These are phyloP conservation scores for Cystofilobasidium bisporidii DNA, from an alignment of 768 basidiomycete genomes.

Conservation along the genomic window DNA sequence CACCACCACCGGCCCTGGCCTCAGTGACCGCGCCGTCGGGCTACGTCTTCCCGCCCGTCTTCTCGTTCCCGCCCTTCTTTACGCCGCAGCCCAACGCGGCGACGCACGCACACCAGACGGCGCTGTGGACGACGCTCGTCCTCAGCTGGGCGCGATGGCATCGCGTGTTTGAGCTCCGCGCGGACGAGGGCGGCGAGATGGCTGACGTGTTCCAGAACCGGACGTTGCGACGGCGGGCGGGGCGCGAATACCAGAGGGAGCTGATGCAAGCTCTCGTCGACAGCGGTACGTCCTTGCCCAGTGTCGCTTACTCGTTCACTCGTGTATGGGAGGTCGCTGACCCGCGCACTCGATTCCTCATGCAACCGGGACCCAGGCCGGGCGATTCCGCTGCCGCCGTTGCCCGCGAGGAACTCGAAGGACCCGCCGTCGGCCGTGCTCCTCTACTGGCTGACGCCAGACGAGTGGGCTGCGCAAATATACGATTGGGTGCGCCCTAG, in stretches of 20 bases:
- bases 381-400: slow-evolving; percentile 34
- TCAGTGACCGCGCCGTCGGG: slow-evolving; percentile 28
- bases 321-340: too few species aligned
- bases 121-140: slow-evolving; percentile 40
- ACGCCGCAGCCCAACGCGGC: slow-evolving; percentile 42
- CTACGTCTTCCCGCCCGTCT: slow-evolving; percentile 41
- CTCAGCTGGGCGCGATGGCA: slow-evolving; percentile 37
- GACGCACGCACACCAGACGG: slow-evolving; percentile 40
- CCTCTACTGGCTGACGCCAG: slow-evolving; percentile 43
- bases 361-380: too few species aligned
- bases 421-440: slow-evolving; percentile 37
- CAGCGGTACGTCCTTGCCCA: background rate
- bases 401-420: background rate
- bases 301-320: too few species aligned
- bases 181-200: background rate
- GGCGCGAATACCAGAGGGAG: background rate
- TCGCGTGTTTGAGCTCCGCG: slow-evolving; percentile 32
- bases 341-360: too few species aligned
- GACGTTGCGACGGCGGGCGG: slow-evolving; percentile 35
- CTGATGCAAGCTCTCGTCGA: slow-evolving; percentile 14
- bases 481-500: slow-evolving; percentile 44
- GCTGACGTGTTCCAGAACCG: slow-evolving; percentile 38
- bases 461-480: slow-evolving; percentile 42
- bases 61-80: slow-evolving; percentile 44
- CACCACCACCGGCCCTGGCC: background rate